phyloP scores from a whole-genome alignment of 257 asterid genomes.

The Nicotiana obtusifolia region DNA sequence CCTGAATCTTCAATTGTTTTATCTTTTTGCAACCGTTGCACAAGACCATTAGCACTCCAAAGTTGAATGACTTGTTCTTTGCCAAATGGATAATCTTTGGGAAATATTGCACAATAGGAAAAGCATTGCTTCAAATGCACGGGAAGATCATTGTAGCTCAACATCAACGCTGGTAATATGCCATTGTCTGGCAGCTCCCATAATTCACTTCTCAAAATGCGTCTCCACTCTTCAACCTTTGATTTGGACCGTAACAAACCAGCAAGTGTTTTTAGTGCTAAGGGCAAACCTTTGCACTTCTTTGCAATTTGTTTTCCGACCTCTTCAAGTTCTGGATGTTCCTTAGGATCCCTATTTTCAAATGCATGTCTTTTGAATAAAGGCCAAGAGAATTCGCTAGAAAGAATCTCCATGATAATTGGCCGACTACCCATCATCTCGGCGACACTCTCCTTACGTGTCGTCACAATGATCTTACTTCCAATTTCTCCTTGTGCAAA shows the following conservation, averaged over 20 bases:
- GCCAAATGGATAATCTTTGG: slow-evolving; percentile 18
- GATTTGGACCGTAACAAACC: slow-evolving; percentile 4
- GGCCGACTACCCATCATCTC: not conserved
- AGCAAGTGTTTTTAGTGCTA: slow-evolving; percentile 17
- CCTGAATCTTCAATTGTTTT: not conserved
- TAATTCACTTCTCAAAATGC: slow-evolving; percentile 12
- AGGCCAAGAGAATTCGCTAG: slow-evolving; percentile 4
- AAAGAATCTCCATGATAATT: not conserved
- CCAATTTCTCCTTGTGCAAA: not conserved
- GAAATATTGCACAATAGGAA: slow-evolving; percentile 25
- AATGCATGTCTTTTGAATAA: slow-evolving; percentile 13
- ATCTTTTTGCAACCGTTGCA: not conserved
- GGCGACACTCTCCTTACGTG: slow-evolving; percentile 12
- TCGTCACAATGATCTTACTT: slow-evolving; percentile 18
- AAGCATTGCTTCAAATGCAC: slow-evolving; percentile 17
- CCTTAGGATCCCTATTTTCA: not conserved
- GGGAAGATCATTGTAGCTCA: slow-evolving; percentile 26
- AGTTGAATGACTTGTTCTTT: slow-evolving; percentile 9
- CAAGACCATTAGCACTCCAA: slow-evolving; percentile 12
- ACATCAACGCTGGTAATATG: slow-evolving; percentile 12
- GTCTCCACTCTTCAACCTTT: not conserved
- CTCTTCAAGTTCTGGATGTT: not conserved
- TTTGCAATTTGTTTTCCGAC: slow-evolving; percentile 1
- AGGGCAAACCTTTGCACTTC: slow-evolving; percentile 13
- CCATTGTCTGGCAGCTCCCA: slow-evolving; percentile 13